These are phyloP conservation scores for Mycena vulgaris DNA, from an alignment of 768 basidiomycete species.

Conservation along the genomic window DNA sequence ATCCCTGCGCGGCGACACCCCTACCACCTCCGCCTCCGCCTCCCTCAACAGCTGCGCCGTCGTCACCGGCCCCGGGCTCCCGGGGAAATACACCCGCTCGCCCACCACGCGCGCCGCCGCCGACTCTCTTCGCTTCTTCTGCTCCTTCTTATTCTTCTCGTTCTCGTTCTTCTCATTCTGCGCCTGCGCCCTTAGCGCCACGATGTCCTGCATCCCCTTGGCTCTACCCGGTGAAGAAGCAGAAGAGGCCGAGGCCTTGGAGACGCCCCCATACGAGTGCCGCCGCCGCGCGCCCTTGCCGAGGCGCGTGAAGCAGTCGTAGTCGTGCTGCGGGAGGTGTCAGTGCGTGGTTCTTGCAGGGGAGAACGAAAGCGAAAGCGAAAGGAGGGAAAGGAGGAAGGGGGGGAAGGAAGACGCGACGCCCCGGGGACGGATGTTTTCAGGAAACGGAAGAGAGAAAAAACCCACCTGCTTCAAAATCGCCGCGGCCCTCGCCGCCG, in stretches of 20 bases:
- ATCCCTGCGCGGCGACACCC: neutral
- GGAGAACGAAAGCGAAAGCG: neutral
- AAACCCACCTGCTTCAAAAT: conserved; percentile 87
- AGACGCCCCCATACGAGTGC: conserved; percentile 46
- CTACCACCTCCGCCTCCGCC: conserved; percentile 66
- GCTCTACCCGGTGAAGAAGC: neutral
- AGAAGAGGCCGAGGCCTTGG: too few species aligned
- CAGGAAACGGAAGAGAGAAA: neutral
- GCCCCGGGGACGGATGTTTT: neutral
- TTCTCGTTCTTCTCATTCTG: neutral
- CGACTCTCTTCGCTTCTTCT: conserved; percentile 40
- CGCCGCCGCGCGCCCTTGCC: conserved; percentile 49
- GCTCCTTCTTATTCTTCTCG: neutral
- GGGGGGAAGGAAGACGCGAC: conserved; percentile 7
- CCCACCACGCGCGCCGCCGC: conserved; percentile 60
- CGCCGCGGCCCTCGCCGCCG: conserved; percentile 93
- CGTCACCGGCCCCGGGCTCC: conserved; percentile 64
- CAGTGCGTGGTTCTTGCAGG: too few species aligned
- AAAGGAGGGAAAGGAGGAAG: neutral
- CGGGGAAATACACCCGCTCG: conserved; percentile 69
- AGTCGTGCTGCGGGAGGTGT: conserved; percentile 73
- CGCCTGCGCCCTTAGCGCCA: conserved; percentile 4
- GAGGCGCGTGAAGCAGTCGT: conserved; percentile 81
- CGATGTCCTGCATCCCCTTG: conserved; percentile 25
- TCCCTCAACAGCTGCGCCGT: conserved; percentile 71